These are phyloP conservation scores for Mycena haematopus DNA, from an alignment of 768 basidiomycete species.

Conservation along the genomic window DNA sequence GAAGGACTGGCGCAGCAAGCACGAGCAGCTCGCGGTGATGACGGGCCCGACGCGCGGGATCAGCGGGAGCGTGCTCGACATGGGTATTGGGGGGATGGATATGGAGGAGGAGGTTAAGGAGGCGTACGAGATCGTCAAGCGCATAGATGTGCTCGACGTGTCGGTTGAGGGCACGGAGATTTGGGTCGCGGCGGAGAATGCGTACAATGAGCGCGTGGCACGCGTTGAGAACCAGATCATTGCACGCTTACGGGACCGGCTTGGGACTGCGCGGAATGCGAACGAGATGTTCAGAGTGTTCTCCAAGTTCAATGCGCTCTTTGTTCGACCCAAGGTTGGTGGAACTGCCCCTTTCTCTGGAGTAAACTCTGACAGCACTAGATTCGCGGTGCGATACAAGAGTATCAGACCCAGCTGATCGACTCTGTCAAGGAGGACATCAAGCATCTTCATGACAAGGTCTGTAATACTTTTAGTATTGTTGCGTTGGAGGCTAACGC, in stretches of 20 bases:
- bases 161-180: slow-evolving; percentile 96
- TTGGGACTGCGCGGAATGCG: slow-evolving; percentile 95
- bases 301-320: slow-evolving; percentile 96
- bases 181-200: slow-evolving; percentile 96
- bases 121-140: slow-evolving; percentile 96
- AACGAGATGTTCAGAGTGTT: slow-evolving; percentile 99
- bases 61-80: slow-evolving; percentile 72
- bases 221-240: slow-evolving; percentile 99
- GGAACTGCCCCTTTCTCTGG: slow-evolving; percentile 12
- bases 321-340: slow-evolving; percentile 90
- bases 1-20: slow-evolving; percentile 93
- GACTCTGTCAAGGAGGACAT: slow-evolving; percentile 99
- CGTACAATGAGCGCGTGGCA: slow-evolving; percentile 97
- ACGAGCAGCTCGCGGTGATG: slow-evolving; percentile 97
- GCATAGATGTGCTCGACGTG: slow-evolving; percentile 95
- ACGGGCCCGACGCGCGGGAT: slow-evolving; percentile 92
- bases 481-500: not conserved
- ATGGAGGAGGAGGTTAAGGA: slow-evolving; percentile 98
- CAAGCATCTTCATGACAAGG: slow-evolving; percentile 92
- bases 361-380: not conserved
- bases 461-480: slow-evolving; percentile 25
- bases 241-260: slow-evolving; percentile 85
- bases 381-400: slow-evolving; percentile 98
- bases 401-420: slow-evolving; percentile 98
- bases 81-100: slow-evolving; percentile 88